Evolutionary conservation across 2,329 filamentous ascomycete genomes (phyloP).

Genomic region (Fusarium camptoceras): DNA sequence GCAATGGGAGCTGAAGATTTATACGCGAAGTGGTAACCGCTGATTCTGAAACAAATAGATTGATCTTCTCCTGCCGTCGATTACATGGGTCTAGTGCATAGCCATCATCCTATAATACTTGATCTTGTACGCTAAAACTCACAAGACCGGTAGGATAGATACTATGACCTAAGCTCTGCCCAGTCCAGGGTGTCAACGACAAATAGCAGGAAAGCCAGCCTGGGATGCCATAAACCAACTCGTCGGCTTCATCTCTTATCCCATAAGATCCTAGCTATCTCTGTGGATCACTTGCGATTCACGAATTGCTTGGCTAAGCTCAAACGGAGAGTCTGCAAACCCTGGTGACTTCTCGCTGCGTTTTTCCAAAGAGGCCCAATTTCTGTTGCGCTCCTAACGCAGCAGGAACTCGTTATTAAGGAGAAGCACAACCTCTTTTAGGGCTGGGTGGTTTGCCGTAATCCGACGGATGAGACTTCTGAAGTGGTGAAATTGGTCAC

Average conservation of each 20-base stretch:
- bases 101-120: background rate
- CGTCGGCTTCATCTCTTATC: background rate
- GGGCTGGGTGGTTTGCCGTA: background rate
- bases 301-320: background rate
- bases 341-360: too few relatives aligned
- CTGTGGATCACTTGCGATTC: background rate
- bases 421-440: background rate
- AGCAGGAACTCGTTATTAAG: background rate
- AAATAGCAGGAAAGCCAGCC: background rate
- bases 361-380: background rate
- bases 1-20: conserved; percentile 12
- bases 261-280: background rate
- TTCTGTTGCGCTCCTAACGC: background rate
- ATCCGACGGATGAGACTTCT: background rate
- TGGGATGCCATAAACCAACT: background rate
- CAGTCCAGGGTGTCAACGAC: background rate
- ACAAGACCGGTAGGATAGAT: background rate
- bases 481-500: too few relatives aligned
- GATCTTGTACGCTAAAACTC: background rate
- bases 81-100: background rate
- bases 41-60: conserved; percentile 19
- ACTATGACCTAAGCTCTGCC: background rate
- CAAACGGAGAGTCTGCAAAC: background rate
- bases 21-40: background rate
- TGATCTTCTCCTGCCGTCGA: background rate